Evolutionary conservation across 257 asterid genomes (phyloP), one percentile per base, ranked within the genome.

Genomic region (Galeopsis tetrahit): DNA sequence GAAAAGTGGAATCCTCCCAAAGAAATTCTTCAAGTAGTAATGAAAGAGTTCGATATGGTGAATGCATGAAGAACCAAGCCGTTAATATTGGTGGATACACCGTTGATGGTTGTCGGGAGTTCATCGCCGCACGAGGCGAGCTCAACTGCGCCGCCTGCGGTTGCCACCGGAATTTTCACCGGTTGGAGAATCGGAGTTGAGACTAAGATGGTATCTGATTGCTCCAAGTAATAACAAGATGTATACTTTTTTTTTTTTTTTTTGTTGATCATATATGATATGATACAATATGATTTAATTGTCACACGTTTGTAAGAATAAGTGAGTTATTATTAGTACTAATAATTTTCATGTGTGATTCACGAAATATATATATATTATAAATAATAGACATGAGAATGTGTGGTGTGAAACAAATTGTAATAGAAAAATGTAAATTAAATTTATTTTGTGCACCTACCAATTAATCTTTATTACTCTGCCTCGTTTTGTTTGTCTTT

Each of bases 91-190:
- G 90, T 15, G 90, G 90, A 17, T 64, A 85, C 46, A 86, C 85
- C 6, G 83, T 85, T 3, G 90, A 85, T 4, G 90, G 90, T 2
- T 85, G 90, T 74, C 79, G 86, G 62, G 86, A 81, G 74, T 85
- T 85, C 78, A 77, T 84, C 79, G 85, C 90, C 46, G 69, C 80
- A 11, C 70, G 71, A 17, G 82, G 76, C 4, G 74, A 63, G 2
- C 84, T 83, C 48, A 75, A 15, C 14, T 85, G 90, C 15, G 90
- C 90, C n/a, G 90, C 90, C 72, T 85, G 90, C 10, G 90, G 90
- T 68, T 85, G 90, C 75, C 86, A 80, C 80, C 75, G 86, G 83
- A 83, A 75, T 65, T 85, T 83, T 68, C 90, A 85, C 64, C 61
- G 82, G 4, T 69, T 69, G 76, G 78, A 85, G 61, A 52, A 73